Evolutionary conservation across 140 eudicot species (phyloP).

Genomic region (Oenanthe javanica): DNA sequence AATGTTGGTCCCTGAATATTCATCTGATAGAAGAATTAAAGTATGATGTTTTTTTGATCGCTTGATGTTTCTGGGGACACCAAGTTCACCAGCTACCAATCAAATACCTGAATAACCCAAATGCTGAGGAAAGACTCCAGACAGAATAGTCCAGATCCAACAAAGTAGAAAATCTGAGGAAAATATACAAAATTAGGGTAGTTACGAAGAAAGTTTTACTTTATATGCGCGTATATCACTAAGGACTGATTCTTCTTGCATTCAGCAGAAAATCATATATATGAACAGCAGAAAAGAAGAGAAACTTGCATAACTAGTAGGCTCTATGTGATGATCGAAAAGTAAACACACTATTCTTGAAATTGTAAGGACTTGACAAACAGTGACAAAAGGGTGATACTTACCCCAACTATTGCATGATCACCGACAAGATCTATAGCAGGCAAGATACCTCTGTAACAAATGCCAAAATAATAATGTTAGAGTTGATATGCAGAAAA

Average conservation of each 20-base stretch:
- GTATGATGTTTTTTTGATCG: neutral
- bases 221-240: neutral
- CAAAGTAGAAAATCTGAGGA: constrained; percentile 77
- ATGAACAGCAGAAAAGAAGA: neutral
- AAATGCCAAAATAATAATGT: neutral
- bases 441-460: constrained; percentile 88
- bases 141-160: constrained; percentile 84
- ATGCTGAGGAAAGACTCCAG: constrained; percentile 73
- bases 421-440: constrained; percentile 78
- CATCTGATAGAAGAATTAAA: neutral
- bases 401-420: constrained; percentile 81
- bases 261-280: neutral
- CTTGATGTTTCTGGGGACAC: neutral
- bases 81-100: neutral
- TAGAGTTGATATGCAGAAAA: neutral
- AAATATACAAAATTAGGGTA: neutral
- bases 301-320: neutral
- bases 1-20: neutral
- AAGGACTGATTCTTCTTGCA: neutral
- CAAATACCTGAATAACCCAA: constrained; percentile 83
- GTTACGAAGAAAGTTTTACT: neutral
- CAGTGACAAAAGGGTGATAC: constrained; percentile 11
- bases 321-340: neutral
- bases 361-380: neutral
- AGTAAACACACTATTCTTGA: neutral